These are phyloP conservation scores for Cryptococcus sp. DNA, from an alignment of 1,284 basidiomycete genomes.

Conservation along the genomic window DNA sequence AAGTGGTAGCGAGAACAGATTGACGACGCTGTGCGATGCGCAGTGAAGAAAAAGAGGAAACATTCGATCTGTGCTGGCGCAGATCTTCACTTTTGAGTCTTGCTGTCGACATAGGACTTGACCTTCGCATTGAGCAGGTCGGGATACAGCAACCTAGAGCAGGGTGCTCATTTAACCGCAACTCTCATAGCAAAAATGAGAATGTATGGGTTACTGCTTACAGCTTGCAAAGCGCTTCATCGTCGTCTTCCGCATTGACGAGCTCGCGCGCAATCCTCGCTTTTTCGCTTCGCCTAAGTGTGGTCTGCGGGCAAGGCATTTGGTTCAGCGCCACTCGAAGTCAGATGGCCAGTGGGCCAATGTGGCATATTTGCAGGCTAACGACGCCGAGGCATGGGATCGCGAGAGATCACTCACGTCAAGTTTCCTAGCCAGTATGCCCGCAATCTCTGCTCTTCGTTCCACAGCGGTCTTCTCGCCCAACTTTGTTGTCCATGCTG, in stretches of 20 bases:
- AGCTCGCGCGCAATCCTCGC: conserved; percentile 21
- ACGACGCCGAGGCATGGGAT: too few relatives aligned
- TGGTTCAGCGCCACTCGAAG: neutral
- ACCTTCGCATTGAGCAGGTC: conserved; percentile 27
- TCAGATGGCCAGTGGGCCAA: neutral
- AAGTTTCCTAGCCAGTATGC: conserved; percentile 19
- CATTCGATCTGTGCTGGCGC: too few relatives aligned
- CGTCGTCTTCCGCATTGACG: conserved; percentile 22
- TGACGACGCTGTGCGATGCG: too few relatives aligned
- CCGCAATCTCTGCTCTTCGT: conserved; percentile 23
- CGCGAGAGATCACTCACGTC: conserved; percentile 18
- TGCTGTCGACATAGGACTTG: neutral
- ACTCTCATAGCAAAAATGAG: neutral
- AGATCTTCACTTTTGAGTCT: conserved; percentile 9
- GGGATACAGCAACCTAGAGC: conserved; percentile 23
- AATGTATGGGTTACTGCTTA: conserved; percentile 6
- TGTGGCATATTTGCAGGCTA: too few relatives aligned
- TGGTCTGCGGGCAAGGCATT: too few relatives aligned
- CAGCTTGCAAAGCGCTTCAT: conserved; percentile 26
- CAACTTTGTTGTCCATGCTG: conserved; percentile 14
- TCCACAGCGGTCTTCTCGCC: conserved; percentile 18
- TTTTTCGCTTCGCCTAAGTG: conserved; percentile 17
- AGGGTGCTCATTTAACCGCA: neutral
- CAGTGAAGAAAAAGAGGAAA: too few relatives aligned
- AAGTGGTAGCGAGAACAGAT: too few relatives aligned